These are phyloP conservation scores for Nitzschia sp. DNA, from an alignment of 108 stramenopile genomes.

Conservation along the genomic window DNA sequence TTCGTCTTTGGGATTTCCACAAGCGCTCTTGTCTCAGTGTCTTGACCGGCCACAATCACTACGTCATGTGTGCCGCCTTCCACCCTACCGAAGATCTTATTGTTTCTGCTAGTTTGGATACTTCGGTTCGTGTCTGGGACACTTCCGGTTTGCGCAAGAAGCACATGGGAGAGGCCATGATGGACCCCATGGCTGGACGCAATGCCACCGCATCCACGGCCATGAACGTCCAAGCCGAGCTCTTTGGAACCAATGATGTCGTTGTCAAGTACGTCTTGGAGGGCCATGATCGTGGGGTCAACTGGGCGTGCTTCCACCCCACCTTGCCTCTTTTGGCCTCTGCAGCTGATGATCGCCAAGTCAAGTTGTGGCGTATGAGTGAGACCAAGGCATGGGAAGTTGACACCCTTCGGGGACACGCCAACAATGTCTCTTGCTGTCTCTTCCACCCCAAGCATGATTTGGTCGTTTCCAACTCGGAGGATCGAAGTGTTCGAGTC, in stretches of 20 bases:
- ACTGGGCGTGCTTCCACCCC: conserved; percentile 99
- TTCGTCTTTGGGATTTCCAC: conserved; percentile 99
- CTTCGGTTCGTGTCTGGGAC: conserved; percentile 99
- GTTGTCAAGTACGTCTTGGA: conserved; percentile 99
- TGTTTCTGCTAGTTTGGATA: conserved; percentile 97
- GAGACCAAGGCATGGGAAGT: conserved; percentile 99
- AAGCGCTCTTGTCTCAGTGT: conserved; percentile 94
- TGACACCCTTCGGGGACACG: conserved; percentile 98
- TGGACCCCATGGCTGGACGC: conserved; percentile 41
- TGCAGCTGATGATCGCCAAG: conserved; percentile 98
- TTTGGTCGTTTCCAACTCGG: conserved; percentile 95
- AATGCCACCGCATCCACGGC: conserved; percentile 57
- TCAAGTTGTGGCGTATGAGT: conserved; percentile 99
- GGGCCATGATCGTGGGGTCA: conserved; percentile 98
- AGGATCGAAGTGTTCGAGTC: conserved; percentile 97
- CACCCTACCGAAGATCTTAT: conserved; percentile 99
- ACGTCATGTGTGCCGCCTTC: conserved; percentile 99
- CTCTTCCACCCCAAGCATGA: conserved; percentile 99
- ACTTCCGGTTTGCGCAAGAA: conserved; percentile 97
- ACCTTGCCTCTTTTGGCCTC: conserved; percentile 94
- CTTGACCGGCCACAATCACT: conserved; percentile 99
- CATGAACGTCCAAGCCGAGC: conserved; percentile 93
- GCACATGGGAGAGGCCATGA: conserved; percentile 65
- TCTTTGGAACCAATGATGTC: conserved; percentile 98
- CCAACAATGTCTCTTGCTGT: conserved; percentile 98